These are phyloP conservation scores for Fraxinus paxiana DNA, from an alignment of 305 asterid species.

Conservation along the genomic window DNA sequence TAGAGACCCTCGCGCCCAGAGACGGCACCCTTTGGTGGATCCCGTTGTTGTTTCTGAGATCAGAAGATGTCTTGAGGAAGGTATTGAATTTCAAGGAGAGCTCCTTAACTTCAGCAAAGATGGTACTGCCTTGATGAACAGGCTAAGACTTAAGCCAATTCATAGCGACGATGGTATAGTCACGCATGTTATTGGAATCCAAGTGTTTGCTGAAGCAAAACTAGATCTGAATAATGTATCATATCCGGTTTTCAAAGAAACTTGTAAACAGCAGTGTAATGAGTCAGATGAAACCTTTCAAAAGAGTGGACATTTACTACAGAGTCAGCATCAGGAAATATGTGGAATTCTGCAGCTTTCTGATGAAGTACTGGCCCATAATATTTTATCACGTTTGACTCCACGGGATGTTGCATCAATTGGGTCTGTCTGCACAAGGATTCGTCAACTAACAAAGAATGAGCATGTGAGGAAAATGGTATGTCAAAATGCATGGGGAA, in stretches of 20 bases:
- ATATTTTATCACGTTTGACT: conserved; percentile 71
- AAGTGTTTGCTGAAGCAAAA: conserved; percentile 70
- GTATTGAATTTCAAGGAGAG: conserved; percentile 85
- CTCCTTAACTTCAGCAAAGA: conserved; percentile 88
- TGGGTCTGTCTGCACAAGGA: conserved; percentile 87
- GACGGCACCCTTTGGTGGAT: conserved; percentile 90
- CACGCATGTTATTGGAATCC: conserved; percentile 85
- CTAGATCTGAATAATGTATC: conserved; percentile 68
- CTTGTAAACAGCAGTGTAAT: conserved; percentile 37
- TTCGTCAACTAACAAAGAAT: conserved; percentile 68
- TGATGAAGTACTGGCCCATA: conserved; percentile 89
- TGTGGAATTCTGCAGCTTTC: conserved; percentile 78
- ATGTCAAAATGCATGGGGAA: conserved; percentile 94
- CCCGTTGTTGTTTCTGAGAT: conserved; percentile 89
- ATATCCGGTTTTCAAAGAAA: conserved; percentile 84
- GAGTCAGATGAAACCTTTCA: conserved; percentile 36
- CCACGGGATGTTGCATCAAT: conserved; percentile 94
- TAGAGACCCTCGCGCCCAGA: conserved; percentile 78
- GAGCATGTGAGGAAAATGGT: conserved; percentile 88
- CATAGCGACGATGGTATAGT: conserved; percentile 75
- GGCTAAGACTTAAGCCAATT: conserved; percentile 70
- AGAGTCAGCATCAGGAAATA: conserved; percentile 33
- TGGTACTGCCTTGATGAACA: conserved; percentile 77
- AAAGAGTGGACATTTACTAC: conserved; percentile 36
- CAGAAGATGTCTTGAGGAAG: conserved; percentile 76